Evolutionary conservation across 371 early-diverging fungal species (phyloP), one percentile per base, ranked within the genome.

Genomic region (Circinella umbellata): DNA sequence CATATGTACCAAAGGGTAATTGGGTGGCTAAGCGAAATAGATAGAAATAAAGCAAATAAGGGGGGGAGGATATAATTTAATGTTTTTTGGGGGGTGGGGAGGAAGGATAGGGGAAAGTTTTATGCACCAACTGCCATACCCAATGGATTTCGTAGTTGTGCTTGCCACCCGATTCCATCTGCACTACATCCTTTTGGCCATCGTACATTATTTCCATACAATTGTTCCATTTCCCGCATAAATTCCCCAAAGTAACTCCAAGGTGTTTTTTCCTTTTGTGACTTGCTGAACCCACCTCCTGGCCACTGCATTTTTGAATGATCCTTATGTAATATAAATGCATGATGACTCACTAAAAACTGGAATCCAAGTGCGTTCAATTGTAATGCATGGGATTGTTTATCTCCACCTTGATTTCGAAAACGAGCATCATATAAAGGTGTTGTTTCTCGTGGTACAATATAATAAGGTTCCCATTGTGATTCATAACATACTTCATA

Each of bases 391-490:
- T 89, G 90, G 11, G 86, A 84, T 69, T 89, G 90, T 65, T 89
- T 91, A 66, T 91, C 91, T 0, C 89, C 91, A 3, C 90, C 90
- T 72, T 91, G 91, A 69, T 89, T 86, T 61, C 74, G 76, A 72
- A 89, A 89, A 11, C 91, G 80, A 18, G 78, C 89, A 61, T 89
- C 90, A 57, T 89, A 91, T 4, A 80, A 70, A 4, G 87, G 90
- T 15, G 81, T 80, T 6, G 70, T 69, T 9, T 66, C 39, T 27
- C 78, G 76, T 59, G 81, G 79, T 8, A 90, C 69, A 13, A 89
- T 78, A 55, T 90, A 90, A 63, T 90, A 89, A 3, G 90, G 91
- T 59, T 91, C 91, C 91, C 91, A 91, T 63, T 89, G 90, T 0
- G 89, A 89, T 67, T 89, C 91, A 72, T 81, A 91, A 63, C 91